Evolutionary conservation across 1,284 basidiomycete genomes (phyloP).

Genomic region (Tilletia horrida): DNA sequence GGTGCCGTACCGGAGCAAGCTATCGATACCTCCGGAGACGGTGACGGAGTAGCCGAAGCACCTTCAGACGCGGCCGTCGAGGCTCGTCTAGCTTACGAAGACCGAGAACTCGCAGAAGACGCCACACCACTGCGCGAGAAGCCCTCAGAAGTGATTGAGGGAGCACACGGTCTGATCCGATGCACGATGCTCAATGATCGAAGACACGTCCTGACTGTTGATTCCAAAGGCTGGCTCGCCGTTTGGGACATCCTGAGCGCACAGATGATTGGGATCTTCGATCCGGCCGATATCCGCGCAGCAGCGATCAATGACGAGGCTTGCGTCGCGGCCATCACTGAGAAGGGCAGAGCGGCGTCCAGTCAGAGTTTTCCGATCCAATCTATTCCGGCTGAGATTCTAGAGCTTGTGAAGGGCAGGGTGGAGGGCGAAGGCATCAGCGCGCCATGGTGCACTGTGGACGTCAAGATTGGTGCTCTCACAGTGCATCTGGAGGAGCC

Average conservation of each 20-base stretch:
- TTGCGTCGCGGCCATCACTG: neutral
- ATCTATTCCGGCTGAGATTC: slow-evolving; percentile 62
- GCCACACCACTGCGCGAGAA: slow-evolving; percentile 65
- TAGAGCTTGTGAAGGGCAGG: slow-evolving; percentile 79
- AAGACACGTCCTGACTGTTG: slow-evolving; percentile 83
- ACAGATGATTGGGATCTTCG: slow-evolving; percentile 1
- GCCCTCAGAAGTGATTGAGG: slow-evolving; percentile 72
- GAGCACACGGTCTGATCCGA: slow-evolving; percentile 78
- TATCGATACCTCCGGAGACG: slow-evolving; percentile 6
- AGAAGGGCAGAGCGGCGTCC: neutral
- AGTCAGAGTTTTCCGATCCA: slow-evolving; percentile 37
- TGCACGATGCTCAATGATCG: slow-evolving; percentile 82
- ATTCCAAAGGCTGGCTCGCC: slow-evolving; percentile 76
- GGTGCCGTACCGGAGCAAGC: neutral
- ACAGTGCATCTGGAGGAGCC: slow-evolving; percentile 79
- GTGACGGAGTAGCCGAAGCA: slow-evolving; percentile 23
- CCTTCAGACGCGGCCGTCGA: slow-evolving; percentile 27
- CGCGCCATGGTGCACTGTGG: slow-evolving; percentile 78
- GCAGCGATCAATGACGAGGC: neutral
- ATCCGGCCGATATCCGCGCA: neutral
- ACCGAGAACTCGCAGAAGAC: slow-evolving; percentile 76
- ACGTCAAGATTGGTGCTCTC: slow-evolving; percentile 83
- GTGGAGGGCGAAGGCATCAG: slow-evolving; percentile 90
- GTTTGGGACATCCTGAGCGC: slow-evolving; percentile 83
- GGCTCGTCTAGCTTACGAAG: slow-evolving; percentile 61